Percentiles rank a stretch among this genome's conserved stretches.
Evolutionary conservation across 495 filamentous ascomycete species (phyloP).

Genomic region (Penicillium egyptiacum): DNA sequence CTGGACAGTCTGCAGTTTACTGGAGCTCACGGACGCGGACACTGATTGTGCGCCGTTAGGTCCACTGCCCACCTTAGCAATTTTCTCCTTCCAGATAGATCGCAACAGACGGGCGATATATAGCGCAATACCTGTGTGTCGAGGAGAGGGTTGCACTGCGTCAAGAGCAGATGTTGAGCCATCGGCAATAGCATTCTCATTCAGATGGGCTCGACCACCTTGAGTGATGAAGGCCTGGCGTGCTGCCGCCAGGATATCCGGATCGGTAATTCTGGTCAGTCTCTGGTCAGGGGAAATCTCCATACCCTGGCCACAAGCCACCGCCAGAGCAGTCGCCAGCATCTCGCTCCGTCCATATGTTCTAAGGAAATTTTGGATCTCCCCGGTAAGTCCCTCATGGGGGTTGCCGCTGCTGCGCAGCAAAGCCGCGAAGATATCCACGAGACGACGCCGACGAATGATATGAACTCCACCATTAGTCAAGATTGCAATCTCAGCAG

Average conservation of each 20-base stretch:
- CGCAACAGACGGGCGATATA: slow-evolving; percentile 85
- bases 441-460: slow-evolving; percentile 76
- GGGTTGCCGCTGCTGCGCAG: slow-evolving; percentile 69
- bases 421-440: slow-evolving; percentile 87
- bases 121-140: slow-evolving; percentile 81
- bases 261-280: slow-evolving; percentile 70
- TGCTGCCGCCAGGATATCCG: slow-evolving; percentile 76
- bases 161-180: slow-evolving; percentile 63
- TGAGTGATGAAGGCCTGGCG: slow-evolving; percentile 84
- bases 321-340: slow-evolving; percentile 85
- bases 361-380: slow-evolving; percentile 76
- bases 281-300: slow-evolving; percentile 72
- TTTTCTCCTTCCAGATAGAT: slow-evolving; percentile 75
- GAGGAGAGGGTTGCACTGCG: slow-evolving; percentile 78
- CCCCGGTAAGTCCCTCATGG: slow-evolving; percentile 75
- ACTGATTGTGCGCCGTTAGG: slow-evolving; percentile 56
- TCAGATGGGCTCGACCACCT: slow-evolving; percentile 77
- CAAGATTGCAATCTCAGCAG: slow-evolving; percentile 82
- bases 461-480: slow-evolving; percentile 87
- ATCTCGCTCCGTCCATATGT: slow-evolving; percentile 84
- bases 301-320: slow-evolving; percentile 89
- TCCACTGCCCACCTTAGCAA: slow-evolving; percentile 55
- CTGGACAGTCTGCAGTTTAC: slow-evolving; percentile 73
- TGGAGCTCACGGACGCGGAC: slow-evolving; percentile 50
- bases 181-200: slow-evolving; percentile 70